Base-by-base conservation (phyloP, 1,284 basidiomycete genomes). In the Amylostereum areolatum region DNA sequence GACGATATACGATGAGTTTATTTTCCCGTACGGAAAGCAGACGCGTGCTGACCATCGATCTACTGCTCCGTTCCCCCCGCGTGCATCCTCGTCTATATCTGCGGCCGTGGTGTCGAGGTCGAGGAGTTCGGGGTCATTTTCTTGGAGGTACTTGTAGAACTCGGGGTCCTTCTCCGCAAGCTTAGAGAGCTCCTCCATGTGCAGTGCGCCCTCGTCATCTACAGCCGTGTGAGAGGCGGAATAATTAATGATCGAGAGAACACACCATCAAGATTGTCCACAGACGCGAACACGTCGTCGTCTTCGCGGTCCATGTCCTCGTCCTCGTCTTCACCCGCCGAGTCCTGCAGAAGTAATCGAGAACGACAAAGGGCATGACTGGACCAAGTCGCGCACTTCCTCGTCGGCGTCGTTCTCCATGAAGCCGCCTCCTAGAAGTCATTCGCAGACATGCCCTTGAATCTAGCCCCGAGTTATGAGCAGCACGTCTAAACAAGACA, bases 81-180 rank as follows among this genome's bases (percentile, higher is more conserved):
- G n/a, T n/a, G n/a, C 68, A 0, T 71, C 70, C 29, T 72, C 68
- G 27, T 64, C 69, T 11, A 67, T 70, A 4, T 65, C 66, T 11
- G 57, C 61, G 9, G 57, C 65, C 10, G 57, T 62, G 5, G 58
- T 66, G 24, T 66, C 52, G 63, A 99, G 99, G 2, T 91, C 75
- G 5, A 99, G 76, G 31, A 99, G 72, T 48, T 93, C 92, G 49
- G 77, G 73, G 68, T 99, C 96, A 63, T 99, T 96, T 69, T 98
- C 92, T 71, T 96, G 87, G 6, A 99, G 76, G 64, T 96, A 98
- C 68, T 96, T 94, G 85, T 84, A 99, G 72, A 99, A 99, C 61
- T 97, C 96, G 24, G 96, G 96, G 65, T 99, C 97, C 66, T 92
- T 96, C 67, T 96, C 89, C 10, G 89, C 89, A 36, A 99, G 78